These are phyloP conservation scores for Puccinia polysora DNA, from an alignment of 1,284 basidiomycete genomes.

Conservation along the genomic window DNA sequence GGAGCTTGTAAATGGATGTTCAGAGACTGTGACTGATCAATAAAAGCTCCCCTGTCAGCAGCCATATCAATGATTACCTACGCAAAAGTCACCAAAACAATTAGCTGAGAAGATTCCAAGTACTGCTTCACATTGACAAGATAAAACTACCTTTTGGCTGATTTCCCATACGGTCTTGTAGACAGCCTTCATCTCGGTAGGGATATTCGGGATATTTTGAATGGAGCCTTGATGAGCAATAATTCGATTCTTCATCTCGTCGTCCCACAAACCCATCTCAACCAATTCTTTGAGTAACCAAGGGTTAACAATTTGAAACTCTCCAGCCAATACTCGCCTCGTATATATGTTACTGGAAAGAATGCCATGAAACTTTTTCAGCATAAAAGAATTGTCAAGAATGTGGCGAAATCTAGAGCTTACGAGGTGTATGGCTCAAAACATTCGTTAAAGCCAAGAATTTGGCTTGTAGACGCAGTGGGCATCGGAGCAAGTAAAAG, in stretches of 20 bases:
- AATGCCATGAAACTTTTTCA: too few species aligned
- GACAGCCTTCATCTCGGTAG: conserved; percentile 84
- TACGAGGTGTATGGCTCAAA: conserved; percentile 93
- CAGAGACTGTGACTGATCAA: conserved; percentile 77
- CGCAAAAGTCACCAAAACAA: not conserved
- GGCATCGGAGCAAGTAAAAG: conserved; percentile 96
- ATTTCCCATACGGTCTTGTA: conserved; percentile 99
- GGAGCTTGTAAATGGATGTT: conserved; percentile 92
- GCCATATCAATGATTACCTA: conserved; percentile 79
- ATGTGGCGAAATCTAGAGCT: too few species aligned
- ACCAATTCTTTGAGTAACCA: conserved; percentile 97
- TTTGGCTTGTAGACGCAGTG: conserved; percentile 97
- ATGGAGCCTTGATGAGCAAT: conserved; percentile 93
- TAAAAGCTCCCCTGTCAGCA: conserved; percentile 96
- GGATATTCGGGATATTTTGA: conserved; percentile 80
- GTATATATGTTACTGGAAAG: conserved; percentile 98
- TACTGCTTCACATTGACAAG: not conserved
- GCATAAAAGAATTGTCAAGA: too few species aligned
- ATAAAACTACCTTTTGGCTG: conserved; percentile 73
- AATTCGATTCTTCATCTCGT: conserved; percentile 98
- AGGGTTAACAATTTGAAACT: conserved; percentile 98
- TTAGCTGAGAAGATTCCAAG: too few species aligned
- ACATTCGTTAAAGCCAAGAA: conserved; percentile 97
- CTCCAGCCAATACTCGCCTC: conserved; percentile 95
- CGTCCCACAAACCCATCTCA: conserved; percentile 90